Evolutionary conservation across 257 asterid genomes (phyloP), one percentile per base, ranked within the genome.

Genomic region (Solanum rostratum): DNA sequence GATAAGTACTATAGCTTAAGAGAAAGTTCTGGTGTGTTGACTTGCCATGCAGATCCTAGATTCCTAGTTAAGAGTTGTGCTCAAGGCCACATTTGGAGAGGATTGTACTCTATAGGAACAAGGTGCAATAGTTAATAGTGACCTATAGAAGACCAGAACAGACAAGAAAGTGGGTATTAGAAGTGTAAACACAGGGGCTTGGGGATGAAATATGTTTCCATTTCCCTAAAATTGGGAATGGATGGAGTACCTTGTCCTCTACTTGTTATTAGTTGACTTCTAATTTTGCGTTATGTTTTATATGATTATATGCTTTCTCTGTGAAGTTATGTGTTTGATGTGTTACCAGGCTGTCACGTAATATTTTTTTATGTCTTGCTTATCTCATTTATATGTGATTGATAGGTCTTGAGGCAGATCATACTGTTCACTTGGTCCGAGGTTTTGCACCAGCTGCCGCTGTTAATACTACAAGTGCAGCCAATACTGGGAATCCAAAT

Each of bases 351-450:
- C 78, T 62, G 78, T 82, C 29, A 27, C 46, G 80, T 46, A 12
- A 29, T 29, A 73, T 8, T 30, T 20, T 19, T 18, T 41, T 12
- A 33, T 69, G 52, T 59, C 43, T 74, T 22, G 45, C 55, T 29
- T 20, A 14, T 78, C 63, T 83, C 29, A n/a, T 80, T 70, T 39
- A 22, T 39, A 33, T 70, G 19, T 79, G 66, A 46, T 55, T 81
- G 57, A 68, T 84, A 92, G 95, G 93, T 87, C 59, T 91, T 82
- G 91, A 86, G 86, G 94, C 89, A 29, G 92, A 91, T 80, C 93
- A 91, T 85, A 91, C 93, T 74, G 92, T 92, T 86, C 92, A 91
- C 86, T 82, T 92, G 89, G 94, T 92, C 83, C 91, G 93, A 74
- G 89, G 92, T 60, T 88, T 85, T 90, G 88, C 90, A 39, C 78